Percentiles rank a stretch among this genome's conserved stretches.
Evolutionary conservation across 768 basidiomycete genomes (phyloP).

Genomic region (Mycena rosella): DNA sequence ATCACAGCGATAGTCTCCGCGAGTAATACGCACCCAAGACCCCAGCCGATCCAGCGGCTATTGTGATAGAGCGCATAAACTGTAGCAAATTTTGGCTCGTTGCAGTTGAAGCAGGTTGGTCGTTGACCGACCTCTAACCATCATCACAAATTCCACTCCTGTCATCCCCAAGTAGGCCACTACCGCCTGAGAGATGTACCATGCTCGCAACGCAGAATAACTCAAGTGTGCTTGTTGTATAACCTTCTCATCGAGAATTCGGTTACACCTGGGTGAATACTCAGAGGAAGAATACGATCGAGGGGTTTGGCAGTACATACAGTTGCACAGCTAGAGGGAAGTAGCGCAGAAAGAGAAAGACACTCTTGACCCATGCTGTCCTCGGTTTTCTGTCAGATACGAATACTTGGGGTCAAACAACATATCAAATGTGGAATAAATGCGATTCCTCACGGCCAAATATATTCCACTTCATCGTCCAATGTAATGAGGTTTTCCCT

Average conservation of each 20-base stretch:
- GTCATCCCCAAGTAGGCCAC: conserved; percentile 32
- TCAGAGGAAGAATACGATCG: neutral
- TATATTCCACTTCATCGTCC: conserved; percentile 47
- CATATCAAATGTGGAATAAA: neutral
- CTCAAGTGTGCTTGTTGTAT: conserved; percentile 8
- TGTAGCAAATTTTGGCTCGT: neutral
- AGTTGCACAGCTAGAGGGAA: conserved; percentile 30
- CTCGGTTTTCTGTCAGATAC: conserved; percentile 28
- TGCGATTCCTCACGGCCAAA: conserved; percentile 42
- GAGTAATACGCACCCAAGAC: conserved; percentile 12
- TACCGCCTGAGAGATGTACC: conserved; percentile 30
- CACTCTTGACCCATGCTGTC: conserved; percentile 31
- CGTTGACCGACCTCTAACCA: conserved; percentile 26
- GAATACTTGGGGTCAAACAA: too few relatives aligned
- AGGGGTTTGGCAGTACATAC: neutral
- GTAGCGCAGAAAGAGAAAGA: conserved; percentile 29
- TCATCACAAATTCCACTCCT: conserved; percentile 35
- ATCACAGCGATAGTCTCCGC: conserved; percentile 25
- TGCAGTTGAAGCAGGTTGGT: too few relatives aligned
- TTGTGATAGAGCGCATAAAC: conserved; percentile 33
- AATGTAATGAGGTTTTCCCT: conserved; percentile 48
- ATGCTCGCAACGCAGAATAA: conserved; percentile 21
- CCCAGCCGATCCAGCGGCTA: conserved; percentile 20
- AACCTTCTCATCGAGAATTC: conserved; percentile 25
- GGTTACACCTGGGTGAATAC: conserved; percentile 20